A percentile compares a stretch with the other conserved stretches of the same genome.
Evolutionary conservation across 768 basidiomycete species (phyloP).

Genomic region (Agaricus blazei): DNA sequence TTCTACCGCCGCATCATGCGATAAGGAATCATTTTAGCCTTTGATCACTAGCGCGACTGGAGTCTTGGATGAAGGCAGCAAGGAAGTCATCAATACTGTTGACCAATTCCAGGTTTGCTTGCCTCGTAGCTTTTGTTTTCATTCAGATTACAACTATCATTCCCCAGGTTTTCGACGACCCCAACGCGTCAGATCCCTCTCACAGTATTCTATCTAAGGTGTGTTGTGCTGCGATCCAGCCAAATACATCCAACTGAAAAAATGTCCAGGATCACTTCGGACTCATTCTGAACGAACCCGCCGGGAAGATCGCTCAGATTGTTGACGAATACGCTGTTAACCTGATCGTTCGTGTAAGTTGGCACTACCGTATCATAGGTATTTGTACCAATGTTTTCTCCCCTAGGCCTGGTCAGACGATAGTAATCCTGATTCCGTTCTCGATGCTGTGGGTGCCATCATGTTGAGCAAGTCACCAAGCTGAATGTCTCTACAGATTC

Average conservation of each 20-base stretch:
- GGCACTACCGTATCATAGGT: not conserved
- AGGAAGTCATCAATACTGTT: slow-evolving; percentile 62
- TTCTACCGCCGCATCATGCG: not conserved
- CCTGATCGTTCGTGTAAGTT: slow-evolving; percentile 45
- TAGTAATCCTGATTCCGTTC: slow-evolving; percentile 36
- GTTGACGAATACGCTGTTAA: slow-evolving; percentile 61
- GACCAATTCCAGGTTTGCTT: slow-evolving; percentile 57
- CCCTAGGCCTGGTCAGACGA: slow-evolving; percentile 45
- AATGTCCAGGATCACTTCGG: slow-evolving; percentile 58
- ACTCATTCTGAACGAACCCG: slow-evolving; percentile 69
- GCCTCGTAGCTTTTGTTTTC: not conserved
- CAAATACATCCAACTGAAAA: not conserved
- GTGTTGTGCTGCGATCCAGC: not conserved
- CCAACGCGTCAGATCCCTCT: slow-evolving; percentile 65
- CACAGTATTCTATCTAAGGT: slow-evolving; percentile 72
- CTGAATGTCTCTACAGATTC: slow-evolving; percentile 29
- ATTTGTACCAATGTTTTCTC: not conserved
- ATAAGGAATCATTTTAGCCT: slow-evolving; percentile 34
- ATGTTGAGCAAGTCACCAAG: not conserved
- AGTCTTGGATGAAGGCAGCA: slow-evolving; percentile 56
- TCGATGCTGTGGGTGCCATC: slow-evolving; percentile 31
- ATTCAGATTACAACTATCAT: not conserved
- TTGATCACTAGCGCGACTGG: slow-evolving; percentile 53
- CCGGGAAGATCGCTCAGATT: slow-evolving; percentile 65
- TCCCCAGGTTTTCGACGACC: slow-evolving; percentile 59